Conservation (phyloP, 2,329 filamentous ascomycete species). For the Claviceps sp. region DNA sequence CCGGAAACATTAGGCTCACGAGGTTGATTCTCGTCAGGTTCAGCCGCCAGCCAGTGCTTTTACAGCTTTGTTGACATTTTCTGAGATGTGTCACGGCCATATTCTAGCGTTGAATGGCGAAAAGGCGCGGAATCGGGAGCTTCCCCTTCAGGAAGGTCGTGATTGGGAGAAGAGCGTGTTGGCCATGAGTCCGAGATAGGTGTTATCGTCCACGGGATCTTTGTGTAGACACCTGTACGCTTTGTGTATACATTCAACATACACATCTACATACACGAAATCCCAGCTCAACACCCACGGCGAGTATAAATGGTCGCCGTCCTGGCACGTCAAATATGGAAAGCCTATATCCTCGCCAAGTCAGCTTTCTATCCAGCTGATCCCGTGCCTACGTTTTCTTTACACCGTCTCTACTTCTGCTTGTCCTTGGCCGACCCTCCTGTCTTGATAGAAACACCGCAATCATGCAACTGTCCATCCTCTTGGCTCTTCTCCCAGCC, state of each 20-base stretch:
- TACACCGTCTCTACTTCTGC: background rate
- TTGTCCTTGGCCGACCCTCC: background rate
- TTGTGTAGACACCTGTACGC: no score
- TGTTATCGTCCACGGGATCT: background rate
- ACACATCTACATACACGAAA: background rate
- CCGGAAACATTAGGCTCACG: no score
- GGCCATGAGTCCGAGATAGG: background rate
- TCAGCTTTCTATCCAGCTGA: background rate
- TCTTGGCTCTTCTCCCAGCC: slow-evolving; percentile 12
- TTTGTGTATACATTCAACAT: no score
- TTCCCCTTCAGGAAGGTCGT: slow-evolving; percentile 9
- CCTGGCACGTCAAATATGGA: background rate
- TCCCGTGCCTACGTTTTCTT: background rate
- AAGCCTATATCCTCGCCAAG: background rate
- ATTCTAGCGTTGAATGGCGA: background rate
- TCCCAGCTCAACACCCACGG: background rate
- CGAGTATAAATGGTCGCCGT: slow-evolving; percentile 6
- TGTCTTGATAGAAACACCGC: background rate
- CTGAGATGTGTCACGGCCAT: background rate
- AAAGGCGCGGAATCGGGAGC: slow-evolving; percentile 1
- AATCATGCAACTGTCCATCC: slow-evolving; percentile 13
- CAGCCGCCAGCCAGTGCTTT: background rate
- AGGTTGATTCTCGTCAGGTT: background rate
- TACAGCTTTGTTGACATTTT: background rate
- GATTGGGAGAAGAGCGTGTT: background rate